Evolutionary conservation across 192 early-diverging fungal species (phyloP), one percentile per base, ranked within the genome.

Genomic region (Coemansia sp.): DNA sequence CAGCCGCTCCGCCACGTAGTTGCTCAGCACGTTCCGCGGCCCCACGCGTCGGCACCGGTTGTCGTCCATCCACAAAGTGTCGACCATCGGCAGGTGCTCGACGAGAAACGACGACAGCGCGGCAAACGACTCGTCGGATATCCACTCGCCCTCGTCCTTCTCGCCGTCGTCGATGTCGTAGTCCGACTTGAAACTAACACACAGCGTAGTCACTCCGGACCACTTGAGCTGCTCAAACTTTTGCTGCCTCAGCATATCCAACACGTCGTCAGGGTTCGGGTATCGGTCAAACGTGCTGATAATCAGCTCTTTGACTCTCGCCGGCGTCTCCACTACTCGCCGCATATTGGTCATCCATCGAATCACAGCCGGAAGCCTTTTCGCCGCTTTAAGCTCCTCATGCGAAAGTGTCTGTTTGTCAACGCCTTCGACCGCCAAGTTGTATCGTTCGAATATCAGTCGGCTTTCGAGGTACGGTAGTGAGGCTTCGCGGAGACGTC

Each of bases 381-480:
- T 81, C 12, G 68, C 62, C 13, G 59, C 64, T 29, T 67, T 59
- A 22, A 62, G 20, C 24, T 74, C 74, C 20, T 80, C 74, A 27
- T 66, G 63, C 3, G 74, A 44, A 31, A 74, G 41, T 24, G n/a
- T 66, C 9, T 24, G 43, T 34, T 65, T 67, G 49, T 67, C 70
- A 18, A 70, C 64, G 3, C 63, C 65, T 40, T 72, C 67, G 2
- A 76, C 64, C 4, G 67, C 49, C 54, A 72, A 24, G 47, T 82
- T 76, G 66, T 75, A 74, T 11, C 72, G 63, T 66, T 82, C 80
- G 29, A 82, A 77, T 27, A 82, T 65, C 46, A 82, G 41, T 29
- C 71, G 63, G 22, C 49, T 44, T 15, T 46, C 47, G 31, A 77
- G 29, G 41, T 69, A 61, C 27, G 72, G 68, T 22, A 43, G 47